Evolutionary conservation across 2,329 filamentous ascomycete genomes (phyloP).

Genomic region (Pseudocercospora macadamiae): DNA sequence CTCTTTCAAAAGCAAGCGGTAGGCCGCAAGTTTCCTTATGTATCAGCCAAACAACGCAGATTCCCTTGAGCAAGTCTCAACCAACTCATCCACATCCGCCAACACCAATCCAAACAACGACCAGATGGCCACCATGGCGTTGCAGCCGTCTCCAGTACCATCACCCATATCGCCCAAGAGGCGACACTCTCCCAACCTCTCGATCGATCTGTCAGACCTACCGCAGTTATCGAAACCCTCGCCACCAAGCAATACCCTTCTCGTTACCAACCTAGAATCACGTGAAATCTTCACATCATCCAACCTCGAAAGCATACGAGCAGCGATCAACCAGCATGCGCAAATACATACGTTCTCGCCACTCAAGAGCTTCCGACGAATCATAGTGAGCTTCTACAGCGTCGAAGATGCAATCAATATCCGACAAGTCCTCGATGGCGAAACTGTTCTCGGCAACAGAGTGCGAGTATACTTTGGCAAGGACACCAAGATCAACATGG

Average conservation of each 20-base stretch:
- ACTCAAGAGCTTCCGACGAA: conserved; percentile 79
- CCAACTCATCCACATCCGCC: neutral
- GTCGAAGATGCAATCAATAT: conserved; percentile 71
- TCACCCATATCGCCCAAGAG: conserved; percentile 26
- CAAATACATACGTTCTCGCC: conserved; percentile 77
- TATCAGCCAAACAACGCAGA: conserved; percentile 1
- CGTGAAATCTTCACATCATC: conserved; percentile 72
- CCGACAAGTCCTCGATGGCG: conserved; percentile 72
- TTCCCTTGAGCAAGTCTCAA: neutral
- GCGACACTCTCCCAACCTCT: conserved; percentile 55
- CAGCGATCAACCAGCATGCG: conserved; percentile 70
- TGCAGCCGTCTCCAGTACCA: conserved; percentile 19
- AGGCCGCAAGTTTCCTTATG: conserved; percentile 7
- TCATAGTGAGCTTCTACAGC: conserved; percentile 77
- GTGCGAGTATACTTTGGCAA: conserved; percentile 67
- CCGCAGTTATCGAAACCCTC: conserved; percentile 72
- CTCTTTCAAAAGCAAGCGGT: conserved; percentile 8
- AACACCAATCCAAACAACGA: neutral
- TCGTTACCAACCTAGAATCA: conserved; percentile 79
- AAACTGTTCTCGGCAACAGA: conserved; percentile 70
- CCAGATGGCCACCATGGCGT: conserved; percentile 23
- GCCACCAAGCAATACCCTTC: conserved; percentile 78
- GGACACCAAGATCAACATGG: conserved; percentile 50
- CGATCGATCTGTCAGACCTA: conserved; percentile 73
- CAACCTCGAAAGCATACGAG: conserved; percentile 73